Evolutionary conservation across 2,329 filamentous ascomycete genomes (phyloP).

Genomic region (Scleromitrula shiraiana): DNA sequence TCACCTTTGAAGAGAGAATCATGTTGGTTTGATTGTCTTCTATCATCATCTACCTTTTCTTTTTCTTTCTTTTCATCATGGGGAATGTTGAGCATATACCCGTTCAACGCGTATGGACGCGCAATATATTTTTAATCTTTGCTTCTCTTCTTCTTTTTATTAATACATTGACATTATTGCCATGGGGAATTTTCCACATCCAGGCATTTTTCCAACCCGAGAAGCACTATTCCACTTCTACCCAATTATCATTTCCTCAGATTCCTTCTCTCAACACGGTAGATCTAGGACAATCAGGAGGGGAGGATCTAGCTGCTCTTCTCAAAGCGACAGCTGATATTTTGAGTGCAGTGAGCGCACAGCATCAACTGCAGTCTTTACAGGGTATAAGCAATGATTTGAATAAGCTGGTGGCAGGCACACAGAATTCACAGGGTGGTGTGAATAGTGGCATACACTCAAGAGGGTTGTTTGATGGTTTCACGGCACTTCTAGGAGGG

Average conservation of each 20-base stretch:
- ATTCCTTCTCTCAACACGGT: not conserved
- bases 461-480: not conserved
- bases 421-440: not conserved
- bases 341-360: not conserved
- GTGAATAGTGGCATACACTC: not conserved
- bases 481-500: not conserved
- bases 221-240: not conserved
- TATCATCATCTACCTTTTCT: too few relatives aligned
- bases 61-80: not conserved
- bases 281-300: not conserved
- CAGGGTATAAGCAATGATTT: constrained; percentile 6
- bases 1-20: not conserved
- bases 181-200: constrained; percentile 1
- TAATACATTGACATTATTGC: constrained; percentile 6
- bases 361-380: constrained; percentile 1
- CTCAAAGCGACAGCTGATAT: not conserved
- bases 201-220: not conserved
- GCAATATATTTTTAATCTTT: constrained; percentile 3
- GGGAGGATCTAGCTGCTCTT: not conserved
- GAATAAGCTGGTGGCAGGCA: not conserved
- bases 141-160: constrained; percentile 3
- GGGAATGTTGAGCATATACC: constrained; percentile 8
- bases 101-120: constrained; percentile 6
- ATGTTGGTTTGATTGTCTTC: constrained; percentile 1
- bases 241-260: not conserved